phyloP scores from a whole-genome alignment of 352 stramenopile genomes.

The Phytopythium aichiense region DNA sequence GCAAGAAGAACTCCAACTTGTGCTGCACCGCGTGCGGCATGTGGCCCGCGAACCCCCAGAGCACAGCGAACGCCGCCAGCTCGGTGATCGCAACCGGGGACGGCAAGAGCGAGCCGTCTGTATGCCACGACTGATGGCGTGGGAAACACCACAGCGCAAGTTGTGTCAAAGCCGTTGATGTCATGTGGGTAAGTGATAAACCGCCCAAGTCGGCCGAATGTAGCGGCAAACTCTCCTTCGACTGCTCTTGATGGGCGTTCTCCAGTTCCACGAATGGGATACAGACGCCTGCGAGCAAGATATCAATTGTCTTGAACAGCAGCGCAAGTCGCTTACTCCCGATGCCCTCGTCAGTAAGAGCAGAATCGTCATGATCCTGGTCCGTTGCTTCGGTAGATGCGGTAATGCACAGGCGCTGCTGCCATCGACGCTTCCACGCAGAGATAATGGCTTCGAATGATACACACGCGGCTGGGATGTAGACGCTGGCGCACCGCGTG shows the following conservation, averaged over 20 bases:
- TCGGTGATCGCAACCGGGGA: conserved; percentile 17
- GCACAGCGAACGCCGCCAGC: conserved; percentile 37
- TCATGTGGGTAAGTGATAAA: conserved; percentile 44
- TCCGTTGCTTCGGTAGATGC: neutral
- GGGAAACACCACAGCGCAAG: conserved; percentile 32
- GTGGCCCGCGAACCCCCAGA: conserved; percentile 52
- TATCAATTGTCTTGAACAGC: conserved; percentile 24
- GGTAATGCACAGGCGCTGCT: conserved; percentile 1
- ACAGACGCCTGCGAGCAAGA: conserved; percentile 26
- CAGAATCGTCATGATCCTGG: neutral
- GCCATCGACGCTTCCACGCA: conserved; percentile 17
- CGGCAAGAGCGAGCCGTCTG: conserved; percentile 17
- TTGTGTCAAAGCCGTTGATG: conserved; percentile 25
- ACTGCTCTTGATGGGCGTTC: neutral
- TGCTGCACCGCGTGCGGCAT: conserved; percentile 26
- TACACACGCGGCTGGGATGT: conserved; percentile 15
- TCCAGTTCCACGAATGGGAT: conserved; percentile 25
- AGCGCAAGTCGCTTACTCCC: conserved; percentile 11
- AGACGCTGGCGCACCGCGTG: conserved; percentile 13
- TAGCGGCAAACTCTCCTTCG: neutral
- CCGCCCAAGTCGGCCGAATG: conserved; percentile 15
- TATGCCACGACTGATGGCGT: conserved; percentile 25
- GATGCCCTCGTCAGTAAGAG: neutral
- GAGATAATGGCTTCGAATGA: conserved; percentile 16
- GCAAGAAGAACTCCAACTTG: conserved; percentile 49